Evolutionary conservation across 1,139 yeast species (phyloP).

Genomic region (Hansenula anomala): DNA sequence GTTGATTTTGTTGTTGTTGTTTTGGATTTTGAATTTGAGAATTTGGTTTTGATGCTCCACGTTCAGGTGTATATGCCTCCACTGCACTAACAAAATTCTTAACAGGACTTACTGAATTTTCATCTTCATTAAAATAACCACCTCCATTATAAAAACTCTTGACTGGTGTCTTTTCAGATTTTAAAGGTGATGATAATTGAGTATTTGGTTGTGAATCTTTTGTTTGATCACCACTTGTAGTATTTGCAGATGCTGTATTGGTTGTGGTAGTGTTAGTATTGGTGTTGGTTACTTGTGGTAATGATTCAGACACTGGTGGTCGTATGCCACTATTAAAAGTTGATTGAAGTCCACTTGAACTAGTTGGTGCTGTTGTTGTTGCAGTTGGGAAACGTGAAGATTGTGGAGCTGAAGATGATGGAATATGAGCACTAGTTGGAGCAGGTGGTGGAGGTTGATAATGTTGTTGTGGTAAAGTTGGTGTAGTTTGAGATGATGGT

Average conservation of each 20-base stretch:
- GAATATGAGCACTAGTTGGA: constrained; percentile 10
- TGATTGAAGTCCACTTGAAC: no score
- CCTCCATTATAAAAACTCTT: constrained; percentile 13
- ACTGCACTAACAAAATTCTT: constrained; percentile 56
- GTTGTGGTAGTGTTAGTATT: constrained; percentile 2
- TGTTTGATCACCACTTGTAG: not conserved
- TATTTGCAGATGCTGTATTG: not conserved
- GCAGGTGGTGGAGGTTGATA: constrained; percentile 2
- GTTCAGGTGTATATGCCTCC: constrained; percentile 81
- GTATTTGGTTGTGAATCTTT: constrained; percentile 12
- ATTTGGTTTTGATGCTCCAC: no score
- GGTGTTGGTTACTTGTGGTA: no score
- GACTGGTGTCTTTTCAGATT: constrained; percentile 18
- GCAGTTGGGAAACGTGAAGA: not conserved
- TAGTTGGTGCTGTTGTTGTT: not conserved
- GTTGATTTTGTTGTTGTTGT: not conserved
- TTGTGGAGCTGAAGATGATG: not conserved
- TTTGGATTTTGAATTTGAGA: not conserved
- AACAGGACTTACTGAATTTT: constrained; percentile 21
- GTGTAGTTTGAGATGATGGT: constrained; percentile 6
- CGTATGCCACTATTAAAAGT: not conserved
- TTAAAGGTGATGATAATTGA: constrained; percentile 28
- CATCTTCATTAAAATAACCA: constrained; percentile 5
- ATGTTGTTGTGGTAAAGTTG: constrained; percentile 6
- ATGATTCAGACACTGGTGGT: not conserved